These are phyloP conservation scores for Daldinia grandis DNA, from an alignment of 495 filamentous ascomycete genomes.

Conservation along the genomic window DNA sequence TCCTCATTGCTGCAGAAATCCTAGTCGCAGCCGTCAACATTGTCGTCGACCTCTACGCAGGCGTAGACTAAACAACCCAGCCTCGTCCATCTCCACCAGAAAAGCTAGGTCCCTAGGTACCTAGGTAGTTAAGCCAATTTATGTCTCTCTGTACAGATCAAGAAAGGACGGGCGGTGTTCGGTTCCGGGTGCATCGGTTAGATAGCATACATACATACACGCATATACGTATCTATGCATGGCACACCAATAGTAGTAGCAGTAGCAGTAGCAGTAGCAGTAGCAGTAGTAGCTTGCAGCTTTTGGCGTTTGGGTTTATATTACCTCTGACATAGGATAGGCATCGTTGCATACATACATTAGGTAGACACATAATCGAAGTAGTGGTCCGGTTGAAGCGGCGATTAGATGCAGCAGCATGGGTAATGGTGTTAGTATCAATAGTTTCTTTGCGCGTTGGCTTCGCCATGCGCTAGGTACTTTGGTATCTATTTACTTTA, in stretches of 20 bases:
- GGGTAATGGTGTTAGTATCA: background rate
- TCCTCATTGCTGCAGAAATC: slow-evolving; percentile 96
- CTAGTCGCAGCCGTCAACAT: slow-evolving; percentile 95
- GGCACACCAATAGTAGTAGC: background rate
- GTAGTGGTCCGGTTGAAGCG: background rate
- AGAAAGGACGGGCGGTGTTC: slow-evolving; percentile 10
- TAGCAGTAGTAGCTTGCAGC: background rate
- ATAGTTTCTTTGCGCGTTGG: background rate
- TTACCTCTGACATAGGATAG: background rate
- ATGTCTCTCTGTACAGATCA: background rate
- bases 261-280: background rate
- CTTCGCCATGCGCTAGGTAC: background rate
- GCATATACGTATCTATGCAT: background rate
- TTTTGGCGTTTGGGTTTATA: slow-evolving; percentile 9
- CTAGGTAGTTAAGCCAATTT: background rate
- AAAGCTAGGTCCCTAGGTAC: too few species aligned
- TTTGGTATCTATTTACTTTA: too few species aligned
- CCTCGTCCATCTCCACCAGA: background rate
- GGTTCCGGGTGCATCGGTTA: background rate
- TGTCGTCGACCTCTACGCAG: slow-evolving; percentile 91
- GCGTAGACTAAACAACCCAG: slow-evolving; percentile 64
- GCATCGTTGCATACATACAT: background rate
- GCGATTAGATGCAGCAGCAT: background rate
- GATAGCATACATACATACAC: slow-evolving; percentile 1
- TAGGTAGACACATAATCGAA: background rate